phyloP scores from a whole-genome alignment of 176 grass and related monocot species.

The Musa acuminata region DNA sequence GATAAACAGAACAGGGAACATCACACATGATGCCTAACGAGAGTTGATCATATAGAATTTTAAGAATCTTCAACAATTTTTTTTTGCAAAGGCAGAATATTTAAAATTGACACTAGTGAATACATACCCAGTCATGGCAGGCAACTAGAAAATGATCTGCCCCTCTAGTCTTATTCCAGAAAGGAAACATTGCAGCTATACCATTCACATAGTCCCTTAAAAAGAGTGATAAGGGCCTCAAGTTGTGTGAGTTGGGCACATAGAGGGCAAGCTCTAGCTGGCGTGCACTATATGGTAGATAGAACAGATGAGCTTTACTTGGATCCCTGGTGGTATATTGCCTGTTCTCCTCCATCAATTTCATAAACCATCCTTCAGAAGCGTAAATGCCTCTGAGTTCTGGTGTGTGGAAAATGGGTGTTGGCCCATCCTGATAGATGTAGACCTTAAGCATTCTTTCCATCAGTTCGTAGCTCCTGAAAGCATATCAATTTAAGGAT shows the following conservation, averaged over 20 bases:
- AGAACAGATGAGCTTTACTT: slow-evolving; percentile 18
- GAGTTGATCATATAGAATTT: not conserved
- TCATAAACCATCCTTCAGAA: slow-evolving; percentile 24
- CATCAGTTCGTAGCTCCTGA: slow-evolving; percentile 23
- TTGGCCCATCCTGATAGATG: slow-evolving; percentile 12
- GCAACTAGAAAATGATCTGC: slow-evolving; percentile 15
- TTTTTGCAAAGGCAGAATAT: not conserved
- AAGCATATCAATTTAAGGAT: not conserved
- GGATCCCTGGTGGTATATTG: not conserved
- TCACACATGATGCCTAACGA: too few relatives aligned
- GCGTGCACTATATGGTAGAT: slow-evolving; percentile 12
- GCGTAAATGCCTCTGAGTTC: slow-evolving; percentile 18
- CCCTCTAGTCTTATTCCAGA: slow-evolving; percentile 8
- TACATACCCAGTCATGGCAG: slow-evolving; percentile 18
- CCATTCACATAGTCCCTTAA: slow-evolving; percentile 10
- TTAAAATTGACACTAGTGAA: not conserved
- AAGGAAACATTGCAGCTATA: slow-evolving; percentile 1
- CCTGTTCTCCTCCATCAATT: slow-evolving; percentile 13
- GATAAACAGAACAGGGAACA: too few relatives aligned
- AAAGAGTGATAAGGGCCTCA: slow-evolving; percentile 10
- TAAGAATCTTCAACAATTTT: not conserved
- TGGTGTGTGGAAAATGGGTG: slow-evolving; percentile 19
- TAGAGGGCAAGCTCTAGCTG: slow-evolving; percentile 2
- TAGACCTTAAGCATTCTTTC: slow-evolving; percentile 21
- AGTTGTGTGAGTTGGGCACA: slow-evolving; percentile 5